phyloP scores from a whole-genome alignment of 805 yeast species.

The Zygotorulaspora danielsina region DNA sequence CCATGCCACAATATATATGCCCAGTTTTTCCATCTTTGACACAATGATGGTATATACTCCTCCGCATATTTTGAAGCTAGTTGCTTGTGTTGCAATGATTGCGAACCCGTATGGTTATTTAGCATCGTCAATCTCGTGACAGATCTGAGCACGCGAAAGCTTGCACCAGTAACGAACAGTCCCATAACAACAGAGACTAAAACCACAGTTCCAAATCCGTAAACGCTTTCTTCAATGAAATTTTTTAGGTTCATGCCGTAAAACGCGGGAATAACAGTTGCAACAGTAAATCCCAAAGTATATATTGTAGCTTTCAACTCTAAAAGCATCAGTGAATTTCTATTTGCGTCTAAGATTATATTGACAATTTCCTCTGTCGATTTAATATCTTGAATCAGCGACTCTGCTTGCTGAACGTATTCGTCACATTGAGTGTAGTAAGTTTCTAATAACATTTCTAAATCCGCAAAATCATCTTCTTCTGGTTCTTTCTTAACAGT shows the following conservation, averaged over 20 bases:
- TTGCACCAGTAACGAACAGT: conserved; percentile 47
- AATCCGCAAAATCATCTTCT: conserved; percentile 54
- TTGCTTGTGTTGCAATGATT: conserved; percentile 21
- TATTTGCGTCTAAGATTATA: conserved; percentile 83
- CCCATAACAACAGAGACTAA: conserved; percentile 52
- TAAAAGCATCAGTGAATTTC: conserved; percentile 83
- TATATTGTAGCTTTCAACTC: conserved; percentile 80
- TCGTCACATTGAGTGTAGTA: conserved; percentile 92
- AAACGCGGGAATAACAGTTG: conserved; percentile 79
- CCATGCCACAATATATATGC: conserved; percentile 23
- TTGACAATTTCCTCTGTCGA: conserved; percentile 92
- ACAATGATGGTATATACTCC: conserved; percentile 22
- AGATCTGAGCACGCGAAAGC: conserved; percentile 51
- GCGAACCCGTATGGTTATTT: conserved; percentile 34
- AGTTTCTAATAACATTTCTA: conserved; percentile 83
- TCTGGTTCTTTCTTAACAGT: conserved; percentile 39
- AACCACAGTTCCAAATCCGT: conserved; percentile 61
- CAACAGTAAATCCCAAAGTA: conserved; percentile 80
- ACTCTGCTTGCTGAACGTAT: conserved; percentile 84
- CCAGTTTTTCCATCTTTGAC: conserved; percentile 21
- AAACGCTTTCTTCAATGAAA: conserved; percentile 62
- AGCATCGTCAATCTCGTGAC: conserved; percentile 69
- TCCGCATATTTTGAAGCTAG: conserved; percentile 20
- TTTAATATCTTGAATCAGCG: conserved; percentile 73
- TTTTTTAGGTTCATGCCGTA: conserved; percentile 85